Evolutionary conservation across 2,329 filamentous ascomycete species (phyloP).

Genomic region (Blumeria hordei): DNA sequence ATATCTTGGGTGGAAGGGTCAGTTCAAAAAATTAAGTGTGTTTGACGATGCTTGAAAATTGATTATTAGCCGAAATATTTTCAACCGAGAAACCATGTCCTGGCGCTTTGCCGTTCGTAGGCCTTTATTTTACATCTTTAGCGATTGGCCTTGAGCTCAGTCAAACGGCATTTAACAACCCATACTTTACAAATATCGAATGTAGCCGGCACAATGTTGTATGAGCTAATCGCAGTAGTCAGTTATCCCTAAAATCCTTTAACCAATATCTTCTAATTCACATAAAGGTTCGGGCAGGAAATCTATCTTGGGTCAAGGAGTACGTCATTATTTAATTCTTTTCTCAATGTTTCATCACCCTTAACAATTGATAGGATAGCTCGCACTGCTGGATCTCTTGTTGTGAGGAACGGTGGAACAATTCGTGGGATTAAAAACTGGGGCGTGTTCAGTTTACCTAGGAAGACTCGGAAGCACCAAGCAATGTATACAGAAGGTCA

Average conservation of each 20-base stretch:
- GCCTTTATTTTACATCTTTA: too few relatives aligned
- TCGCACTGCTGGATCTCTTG: constrained; percentile 55
- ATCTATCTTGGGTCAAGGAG: constrained; percentile 84
- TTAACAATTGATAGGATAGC: constrained; percentile 41
- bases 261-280: constrained; percentile 5
- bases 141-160: too few relatives aligned
- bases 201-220: constrained; percentile 43
- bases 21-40: background rate
- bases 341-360: constrained; percentile 1
- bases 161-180: too few relatives aligned
- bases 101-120: too few relatives aligned
- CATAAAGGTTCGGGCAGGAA: constrained; percentile 68
- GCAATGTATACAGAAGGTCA: constrained; percentile 64
- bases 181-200: too few relatives aligned
- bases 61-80: too few relatives aligned
- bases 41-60: background rate
- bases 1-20: background rate
- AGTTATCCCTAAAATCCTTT: constrained; percentile 15
- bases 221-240: constrained; percentile 92
- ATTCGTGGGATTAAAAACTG: constrained; percentile 87
- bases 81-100: too few relatives aligned
- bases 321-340: constrained; percentile 21
- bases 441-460: constrained; percentile 75
- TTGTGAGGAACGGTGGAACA: constrained; percentile 67
- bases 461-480: constrained; percentile 56